Conservation (phyloP, 805 yeast genomes). For the Kazachstania martiniae region DNA sequence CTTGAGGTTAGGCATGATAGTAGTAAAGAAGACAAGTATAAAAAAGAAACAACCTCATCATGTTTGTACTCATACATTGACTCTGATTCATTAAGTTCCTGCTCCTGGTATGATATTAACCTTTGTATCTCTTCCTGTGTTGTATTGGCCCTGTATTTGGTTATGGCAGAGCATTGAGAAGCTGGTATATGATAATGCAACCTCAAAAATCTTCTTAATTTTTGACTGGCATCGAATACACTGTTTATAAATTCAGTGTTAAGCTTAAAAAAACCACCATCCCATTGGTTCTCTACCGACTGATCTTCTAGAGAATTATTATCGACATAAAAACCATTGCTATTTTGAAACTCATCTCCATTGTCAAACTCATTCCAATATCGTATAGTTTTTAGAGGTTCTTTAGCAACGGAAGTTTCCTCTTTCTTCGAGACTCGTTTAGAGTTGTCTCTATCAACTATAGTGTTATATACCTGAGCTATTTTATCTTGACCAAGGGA, state of each 20-base stretch:
- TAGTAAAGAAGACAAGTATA: slow-evolving; percentile 18
- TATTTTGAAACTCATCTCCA: slow-evolving; percentile 11
- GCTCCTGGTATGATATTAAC: slow-evolving; percentile 9
- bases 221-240: slow-evolving; percentile 13
- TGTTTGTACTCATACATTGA: slow-evolving; percentile 22
- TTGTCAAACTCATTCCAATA: slow-evolving; percentile 30
- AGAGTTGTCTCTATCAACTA: background rate
- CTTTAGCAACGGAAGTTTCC: background rate
- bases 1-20: slow-evolving; percentile 21
- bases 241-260: slow-evolving; percentile 16
- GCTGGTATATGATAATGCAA: background rate
- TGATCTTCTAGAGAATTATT: slow-evolving; percentile 4
- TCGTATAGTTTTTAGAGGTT: slow-evolving; percentile 6
- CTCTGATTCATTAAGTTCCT: slow-evolving; percentile 16
- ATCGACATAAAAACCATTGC: slow-evolving; percentile 5
- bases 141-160: background rate
- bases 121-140: slow-evolving; percentile 11
- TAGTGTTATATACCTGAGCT: slow-evolving; percentile 3
- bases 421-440: background rate
- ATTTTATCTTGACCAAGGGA: slow-evolving; percentile 12
- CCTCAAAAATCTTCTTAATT: slow-evolving; percentile 5
- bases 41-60: slow-evolving; percentile 23
- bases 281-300: slow-evolving; percentile 3
- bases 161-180: background rate
- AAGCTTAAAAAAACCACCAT: slow-evolving; percentile 18